phyloP scores from a whole-genome alignment of 1,284 basidiomycete species.

The Irpex sp. region DNA sequence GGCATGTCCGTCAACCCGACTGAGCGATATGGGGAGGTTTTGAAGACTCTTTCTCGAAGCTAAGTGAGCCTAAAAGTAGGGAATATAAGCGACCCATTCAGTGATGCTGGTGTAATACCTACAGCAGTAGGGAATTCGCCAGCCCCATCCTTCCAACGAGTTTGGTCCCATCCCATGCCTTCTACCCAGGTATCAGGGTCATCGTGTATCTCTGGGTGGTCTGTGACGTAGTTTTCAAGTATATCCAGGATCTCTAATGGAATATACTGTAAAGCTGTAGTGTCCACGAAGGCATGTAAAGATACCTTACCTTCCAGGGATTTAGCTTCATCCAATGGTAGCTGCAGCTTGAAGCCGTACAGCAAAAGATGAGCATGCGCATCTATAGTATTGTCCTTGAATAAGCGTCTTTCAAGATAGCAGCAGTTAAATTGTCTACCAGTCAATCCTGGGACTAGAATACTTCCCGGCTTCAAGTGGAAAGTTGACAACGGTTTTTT shows the following conservation, averaged over 20 bases:
- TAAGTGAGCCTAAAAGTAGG: slow-evolving; percentile 39
- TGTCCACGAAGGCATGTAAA: neutral
- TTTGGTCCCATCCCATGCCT: slow-evolving; percentile 95
- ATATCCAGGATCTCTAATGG: slow-evolving; percentile 55
- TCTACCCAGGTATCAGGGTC: slow-evolving; percentile 69
- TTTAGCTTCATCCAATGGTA: slow-evolving; percentile 57
- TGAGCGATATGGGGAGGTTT: slow-evolving; percentile 65
- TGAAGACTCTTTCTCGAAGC: slow-evolving; percentile 62
- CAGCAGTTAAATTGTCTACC: slow-evolving; percentile 35
- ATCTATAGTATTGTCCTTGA: slow-evolving; percentile 40
- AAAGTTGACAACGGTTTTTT: slow-evolving; percentile 37
- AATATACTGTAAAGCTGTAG: neutral
- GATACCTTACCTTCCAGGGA: slow-evolving; percentile 51
- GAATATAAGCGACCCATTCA: neutral
- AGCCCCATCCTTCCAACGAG: slow-evolving; percentile 53
- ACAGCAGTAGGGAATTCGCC: slow-evolving; percentile 79
- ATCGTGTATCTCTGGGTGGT: slow-evolving; percentile 50
- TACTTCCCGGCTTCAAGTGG: slow-evolving; percentile 40
- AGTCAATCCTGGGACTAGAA: slow-evolving; percentile 68
- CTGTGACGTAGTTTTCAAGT: slow-evolving; percentile 60
- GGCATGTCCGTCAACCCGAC: slow-evolving; percentile 81
- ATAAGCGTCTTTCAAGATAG: neutral
- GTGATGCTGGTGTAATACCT: slow-evolving; percentile 19
- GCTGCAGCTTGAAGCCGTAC: slow-evolving; percentile 67
- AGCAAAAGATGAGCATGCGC: slow-evolving; percentile 76